Evolutionary conservation across 768 basidiomycete species (phyloP).

Genomic region (Clitopilus passeckerianus): DNA sequence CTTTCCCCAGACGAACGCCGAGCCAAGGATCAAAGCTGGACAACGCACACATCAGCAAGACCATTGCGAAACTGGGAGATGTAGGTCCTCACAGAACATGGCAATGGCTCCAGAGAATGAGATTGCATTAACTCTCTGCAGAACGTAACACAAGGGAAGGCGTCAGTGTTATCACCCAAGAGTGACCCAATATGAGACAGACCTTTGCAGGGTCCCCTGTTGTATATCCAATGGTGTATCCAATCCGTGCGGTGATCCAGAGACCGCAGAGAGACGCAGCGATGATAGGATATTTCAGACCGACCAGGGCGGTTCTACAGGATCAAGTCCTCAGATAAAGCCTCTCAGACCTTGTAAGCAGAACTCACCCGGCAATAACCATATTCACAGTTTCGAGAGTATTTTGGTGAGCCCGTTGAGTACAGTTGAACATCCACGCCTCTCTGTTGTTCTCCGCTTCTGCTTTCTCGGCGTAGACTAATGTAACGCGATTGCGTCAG

Average conservation of each 20-base stretch:
- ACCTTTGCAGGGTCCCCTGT: slow-evolving; percentile 30
- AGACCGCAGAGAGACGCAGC: slow-evolving; percentile 26
- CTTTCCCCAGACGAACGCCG: neutral
- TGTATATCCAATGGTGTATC: slow-evolving; percentile 35
- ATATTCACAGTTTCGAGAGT: slow-evolving; percentile 45
- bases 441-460: neutral
- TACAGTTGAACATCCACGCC: neutral
- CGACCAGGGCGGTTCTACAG: slow-evolving; percentile 29
- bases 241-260: slow-evolving; percentile 31
- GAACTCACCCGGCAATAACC: slow-evolving; percentile 34
- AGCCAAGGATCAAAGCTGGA: neutral
- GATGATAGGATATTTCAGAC: slow-evolving; percentile 30
- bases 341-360: neutral
- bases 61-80: neutral
- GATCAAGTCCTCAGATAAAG: neutral
- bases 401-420: slow-evolving; percentile 50
- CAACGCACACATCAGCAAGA: neutral
- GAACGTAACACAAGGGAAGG: slow-evolving; percentile 8
- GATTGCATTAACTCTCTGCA: neutral
- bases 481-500: neutral
- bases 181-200: no score
- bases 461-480: neutral
- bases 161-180: no score
- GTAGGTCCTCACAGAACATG: neutral
- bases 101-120: neutral